Conservation (phyloP, 192 early-diverging fungal species). For the Coemansia sp. region DNA sequence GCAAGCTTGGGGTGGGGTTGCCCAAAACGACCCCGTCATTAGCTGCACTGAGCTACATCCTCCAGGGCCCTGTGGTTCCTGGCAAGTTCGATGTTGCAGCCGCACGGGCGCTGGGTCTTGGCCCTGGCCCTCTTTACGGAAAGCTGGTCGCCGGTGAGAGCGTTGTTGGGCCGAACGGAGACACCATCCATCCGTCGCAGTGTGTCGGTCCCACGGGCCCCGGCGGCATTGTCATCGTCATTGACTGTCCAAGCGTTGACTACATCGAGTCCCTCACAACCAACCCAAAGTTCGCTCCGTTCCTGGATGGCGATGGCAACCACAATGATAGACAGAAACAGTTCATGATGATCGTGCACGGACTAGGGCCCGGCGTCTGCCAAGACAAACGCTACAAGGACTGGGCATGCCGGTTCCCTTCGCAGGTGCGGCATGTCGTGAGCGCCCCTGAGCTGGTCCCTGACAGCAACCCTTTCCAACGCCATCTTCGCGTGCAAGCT, state of each 20-base stretch:
- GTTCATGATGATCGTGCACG: slow-evolving; percentile 64
- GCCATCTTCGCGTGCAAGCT: slow-evolving; percentile 61
- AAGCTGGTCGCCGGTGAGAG: slow-evolving; percentile 62
- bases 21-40: slow-evolving; percentile 55
- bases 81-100: slow-evolving; percentile 78
- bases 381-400: slow-evolving; percentile 61
- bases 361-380: slow-evolving; percentile 63
- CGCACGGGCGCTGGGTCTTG: slow-evolving; percentile 66
- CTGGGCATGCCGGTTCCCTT: slow-evolving; percentile 75
- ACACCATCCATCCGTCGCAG: slow-evolving; percentile 68
- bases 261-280: slow-evolving; percentile 58
- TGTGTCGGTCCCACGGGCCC: slow-evolving; percentile 61
- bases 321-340: slow-evolving; percentile 2
- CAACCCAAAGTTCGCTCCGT: slow-evolving; percentile 50
- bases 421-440: slow-evolving; percentile 75
- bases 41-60: slow-evolving; percentile 68
- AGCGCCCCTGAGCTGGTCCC: slow-evolving; percentile 63
- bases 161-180: slow-evolving; percentile 62
- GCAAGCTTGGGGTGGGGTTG: slow-evolving; percentile 19
- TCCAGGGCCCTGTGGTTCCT: slow-evolving; percentile 66
- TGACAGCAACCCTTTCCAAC: slow-evolving; percentile 65
- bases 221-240: slow-evolving; percentile 64
- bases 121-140: slow-evolving; percentile 63
- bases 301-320: slow-evolving; percentile 33
- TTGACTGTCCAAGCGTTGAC: slow-evolving; percentile 62